Evolutionary conservation across 805 yeast species (phyloP), one percentile per base, ranked within the genome.

Genomic region (Candida anglica): DNA sequence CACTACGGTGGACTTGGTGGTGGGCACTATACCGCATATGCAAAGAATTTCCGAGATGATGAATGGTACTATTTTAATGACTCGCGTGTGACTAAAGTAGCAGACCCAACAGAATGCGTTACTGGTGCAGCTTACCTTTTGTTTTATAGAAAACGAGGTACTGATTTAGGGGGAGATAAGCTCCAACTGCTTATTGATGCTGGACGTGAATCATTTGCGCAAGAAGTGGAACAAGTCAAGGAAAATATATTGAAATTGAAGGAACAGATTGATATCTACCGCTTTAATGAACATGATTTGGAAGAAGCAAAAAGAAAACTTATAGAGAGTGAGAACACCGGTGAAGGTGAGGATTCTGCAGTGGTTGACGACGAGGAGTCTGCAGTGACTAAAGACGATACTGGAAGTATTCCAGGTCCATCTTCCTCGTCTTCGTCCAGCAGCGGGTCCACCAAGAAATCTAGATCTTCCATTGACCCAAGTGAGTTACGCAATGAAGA

Each of bases 1-100:
- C 98, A 93, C 53, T 88, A 72, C 54, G 98, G 98, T 32, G 96
- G 97, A 0, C 66, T 91, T 14, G 97, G 98, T 0, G 98, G 98
- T 4, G 98, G 98, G 2, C 98, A 93, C 63, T 91, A 93, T 58
- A 93, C 98, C 1, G 85, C 98, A 0, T 82, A 79, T 49, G 96
- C 76, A 0, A 83, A 81, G 54, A 89, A 89, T 50, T 81, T 77
- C 55, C 68, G 77, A 27, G 94, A 86, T 49, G 63, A 63, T 15
- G 69, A 77, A 38, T 93, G 98, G 98, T 87, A 88, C 53, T 84
- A 88, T 53, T 91, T 73, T 55, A 89, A 91, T 53, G 98, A 91
- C 53, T 79, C 95, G 2, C 60, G 82, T 20, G 96, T 88, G 1
- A 58, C 77, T 0, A 65, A 65, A 14, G 50, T 67, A 6, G 69